Evolutionary conservation across 2,329 filamentous ascomycete species (phyloP).

Genomic region (Hypoxylon sp.): DNA sequence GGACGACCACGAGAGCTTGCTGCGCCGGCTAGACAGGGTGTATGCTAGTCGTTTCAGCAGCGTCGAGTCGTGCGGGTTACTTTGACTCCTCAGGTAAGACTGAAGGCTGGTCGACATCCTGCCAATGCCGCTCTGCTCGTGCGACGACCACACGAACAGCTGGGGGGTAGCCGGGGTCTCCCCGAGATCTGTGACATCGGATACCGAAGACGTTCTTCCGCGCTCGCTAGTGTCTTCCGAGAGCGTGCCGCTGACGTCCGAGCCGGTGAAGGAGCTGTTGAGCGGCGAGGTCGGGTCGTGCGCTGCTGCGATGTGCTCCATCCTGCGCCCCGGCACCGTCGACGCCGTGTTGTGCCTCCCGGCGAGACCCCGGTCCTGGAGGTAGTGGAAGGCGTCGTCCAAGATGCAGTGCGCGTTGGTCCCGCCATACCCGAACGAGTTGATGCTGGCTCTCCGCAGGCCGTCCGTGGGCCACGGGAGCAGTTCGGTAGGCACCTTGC

Average conservation of each 20-base stretch:
- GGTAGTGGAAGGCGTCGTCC: conserved; percentile 44
- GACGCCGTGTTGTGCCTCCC: conserved; percentile 39
- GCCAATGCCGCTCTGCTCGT: conserved; percentile 40
- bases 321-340: conserved; percentile 21
- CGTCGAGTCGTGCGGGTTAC: conserved; percentile 31
- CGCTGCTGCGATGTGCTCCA: background rate
- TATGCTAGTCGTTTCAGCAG: conserved; percentile 39
- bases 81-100: conserved; percentile 33
- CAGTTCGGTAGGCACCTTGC: conserved; percentile 37
- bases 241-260: conserved; percentile 35
- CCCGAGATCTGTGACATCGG: conserved; percentile 36
- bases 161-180: conserved; percentile 38
- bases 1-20: conserved; percentile 40
- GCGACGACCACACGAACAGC: conserved; percentile 41
- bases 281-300: conserved; percentile 19
- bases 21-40: conserved; percentile 38
- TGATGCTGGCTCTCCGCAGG: conserved; percentile 46
- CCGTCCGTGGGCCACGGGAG: conserved; percentile 41
- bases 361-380: conserved; percentile 35
- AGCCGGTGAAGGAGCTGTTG: conserved; percentile 28
- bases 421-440: conserved; percentile 50
- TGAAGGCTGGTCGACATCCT: conserved; percentile 38
- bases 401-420: conserved; percentile 48
- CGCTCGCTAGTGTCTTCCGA: conserved; percentile 28
- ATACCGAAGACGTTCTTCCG: conserved; percentile 36